phyloP scores from a whole-genome alignment of 371 early-diverging fungal species.

The Apophysomyces variabilis region DNA sequence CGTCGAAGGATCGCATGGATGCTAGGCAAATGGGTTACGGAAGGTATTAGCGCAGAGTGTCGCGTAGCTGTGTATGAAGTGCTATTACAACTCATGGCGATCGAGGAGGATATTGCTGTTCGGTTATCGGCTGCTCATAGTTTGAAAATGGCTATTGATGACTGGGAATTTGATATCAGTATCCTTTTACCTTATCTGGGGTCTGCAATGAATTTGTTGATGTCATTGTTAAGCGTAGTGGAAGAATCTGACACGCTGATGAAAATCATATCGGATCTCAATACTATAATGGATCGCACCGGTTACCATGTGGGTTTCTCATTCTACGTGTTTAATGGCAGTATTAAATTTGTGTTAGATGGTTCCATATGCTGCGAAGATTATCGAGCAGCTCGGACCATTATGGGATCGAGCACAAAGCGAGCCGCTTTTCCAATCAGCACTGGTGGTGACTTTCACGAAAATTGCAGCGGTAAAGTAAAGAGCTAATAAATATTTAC shows the following conservation, averaged over 20 bases:
- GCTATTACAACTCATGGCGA: conserved; percentile 69
- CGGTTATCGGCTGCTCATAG: conserved; percentile 81
- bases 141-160: conserved; percentile 74
- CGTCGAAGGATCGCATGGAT: conserved; percentile 83
- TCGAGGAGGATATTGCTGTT: conserved; percentile 79
- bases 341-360: conserved; percentile 43
- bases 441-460: conserved; percentile 77
- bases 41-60: conserved; percentile 71
- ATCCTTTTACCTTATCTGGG: conserved; percentile 76
- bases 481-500: neutral
- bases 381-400: conserved; percentile 77
- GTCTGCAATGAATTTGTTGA: conserved; percentile 58
- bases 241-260: conserved; percentile 81
- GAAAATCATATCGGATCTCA: conserved; percentile 75
- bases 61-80: conserved; percentile 72
- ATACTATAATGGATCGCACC: conserved; percentile 79
- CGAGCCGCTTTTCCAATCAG: conserved; percentile 81
- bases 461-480: conserved; percentile 68
- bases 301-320: conserved; percentile 56
- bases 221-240: conserved; percentile 64
- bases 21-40: conserved; percentile 86
- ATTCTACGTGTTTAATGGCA: neutral
- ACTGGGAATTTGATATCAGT: conserved; percentile 86
- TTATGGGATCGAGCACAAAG: conserved; percentile 78
- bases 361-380: conserved; percentile 69